phyloP scores from a whole-genome alignment of 306 rosid genomes.

The Lablab purpureus region DNA sequence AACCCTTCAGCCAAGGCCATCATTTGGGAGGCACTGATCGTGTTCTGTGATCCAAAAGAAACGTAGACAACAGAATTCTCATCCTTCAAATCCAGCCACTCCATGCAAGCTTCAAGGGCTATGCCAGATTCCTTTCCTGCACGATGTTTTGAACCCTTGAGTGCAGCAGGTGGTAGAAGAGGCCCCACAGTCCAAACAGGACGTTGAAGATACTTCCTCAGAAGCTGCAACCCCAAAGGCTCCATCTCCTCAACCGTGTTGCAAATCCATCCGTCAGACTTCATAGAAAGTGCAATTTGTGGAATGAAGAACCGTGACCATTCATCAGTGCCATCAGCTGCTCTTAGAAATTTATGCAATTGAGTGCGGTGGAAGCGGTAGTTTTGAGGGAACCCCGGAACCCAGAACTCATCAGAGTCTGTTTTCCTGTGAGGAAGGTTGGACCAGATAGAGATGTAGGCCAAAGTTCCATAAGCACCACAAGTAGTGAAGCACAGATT shows the following conservation, averaged over 20 bases:
- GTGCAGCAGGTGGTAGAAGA: slow-evolving; percentile 46
- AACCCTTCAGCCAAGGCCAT: slow-evolving; percentile 72
- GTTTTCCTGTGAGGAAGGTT: slow-evolving; percentile 66
- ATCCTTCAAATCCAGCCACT: slow-evolving; percentile 62
- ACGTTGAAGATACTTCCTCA: slow-evolving; percentile 54
- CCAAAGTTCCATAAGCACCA: slow-evolving; percentile 79
- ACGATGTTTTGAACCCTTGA: slow-evolving; percentile 41
- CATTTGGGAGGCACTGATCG: slow-evolving; percentile 68
- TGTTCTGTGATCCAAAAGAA: slow-evolving; percentile 89
- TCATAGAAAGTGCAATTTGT: slow-evolving; percentile 44
- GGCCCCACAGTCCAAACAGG: slow-evolving; percentile 71
- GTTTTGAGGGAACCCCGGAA: slow-evolving; percentile 70
- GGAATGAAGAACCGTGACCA: slow-evolving; percentile 64
- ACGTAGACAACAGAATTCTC: slow-evolving; percentile 68
- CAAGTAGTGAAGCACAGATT: slow-evolving; percentile 62
- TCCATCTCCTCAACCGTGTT: slow-evolving; percentile 74
- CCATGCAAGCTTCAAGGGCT: slow-evolving; percentile 52
- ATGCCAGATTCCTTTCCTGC: slow-evolving; percentile 63
- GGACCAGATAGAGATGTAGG: slow-evolving; percentile 67
- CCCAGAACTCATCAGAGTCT: slow-evolving; percentile 54
- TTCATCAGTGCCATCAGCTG: slow-evolving; percentile 64
- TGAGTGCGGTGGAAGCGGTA: slow-evolving; percentile 60
- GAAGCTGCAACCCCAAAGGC: slow-evolving; percentile 59
- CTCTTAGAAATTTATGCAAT: slow-evolving; percentile 53
- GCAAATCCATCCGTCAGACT: slow-evolving; percentile 73